Evolutionary conservation across 768 basidiomycete genomes (phyloP).

Genomic region (Lentinula guzmanii): DNA sequence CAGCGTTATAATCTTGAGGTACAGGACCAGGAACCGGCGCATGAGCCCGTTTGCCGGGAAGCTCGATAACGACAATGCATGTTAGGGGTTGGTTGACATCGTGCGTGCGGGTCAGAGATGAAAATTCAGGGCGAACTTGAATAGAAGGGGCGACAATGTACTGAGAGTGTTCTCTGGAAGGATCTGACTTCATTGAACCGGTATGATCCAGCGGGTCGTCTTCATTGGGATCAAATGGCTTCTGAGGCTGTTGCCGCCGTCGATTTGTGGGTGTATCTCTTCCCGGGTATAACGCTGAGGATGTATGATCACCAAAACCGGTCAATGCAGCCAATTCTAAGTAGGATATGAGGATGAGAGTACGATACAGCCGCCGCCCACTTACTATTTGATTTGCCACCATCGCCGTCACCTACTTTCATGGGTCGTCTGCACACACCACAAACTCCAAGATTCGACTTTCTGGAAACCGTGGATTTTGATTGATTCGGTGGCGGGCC

Average conservation of each 20-base stretch:
- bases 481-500: conserved; percentile 70
- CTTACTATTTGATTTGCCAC: conserved; percentile 86
- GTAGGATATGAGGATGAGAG: background rate
- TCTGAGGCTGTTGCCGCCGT: conserved; percentile 24
- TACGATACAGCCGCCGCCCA: conserved; percentile 11
- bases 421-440: conserved; percentile 96
- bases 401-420: conserved; percentile 88
- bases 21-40: conserved; percentile 50
- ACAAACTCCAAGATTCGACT: conserved; percentile 88
- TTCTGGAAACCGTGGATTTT: conserved; percentile 50
- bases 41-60: conserved; percentile 66
- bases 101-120: conserved; percentile 65
- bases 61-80: conserved; percentile 90
- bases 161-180: conserved; percentile 39
- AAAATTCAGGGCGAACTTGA: conserved; percentile 89
- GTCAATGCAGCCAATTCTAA: conserved; percentile 91
- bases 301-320: conserved; percentile 69
- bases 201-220: conserved; percentile 80
- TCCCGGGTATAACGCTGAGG: conserved; percentile 59
- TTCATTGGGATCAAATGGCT: conserved; percentile 64
- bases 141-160: conserved; percentile 91
- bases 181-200: conserved; percentile 39
- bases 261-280: conserved; percentile 51
- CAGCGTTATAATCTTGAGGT: conserved; percentile 40
- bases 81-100: conserved; percentile 81